Evolutionary conservation across 2,329 filamentous ascomycete species (phyloP).

Genomic region (Hypoxylon sp.): DNA sequence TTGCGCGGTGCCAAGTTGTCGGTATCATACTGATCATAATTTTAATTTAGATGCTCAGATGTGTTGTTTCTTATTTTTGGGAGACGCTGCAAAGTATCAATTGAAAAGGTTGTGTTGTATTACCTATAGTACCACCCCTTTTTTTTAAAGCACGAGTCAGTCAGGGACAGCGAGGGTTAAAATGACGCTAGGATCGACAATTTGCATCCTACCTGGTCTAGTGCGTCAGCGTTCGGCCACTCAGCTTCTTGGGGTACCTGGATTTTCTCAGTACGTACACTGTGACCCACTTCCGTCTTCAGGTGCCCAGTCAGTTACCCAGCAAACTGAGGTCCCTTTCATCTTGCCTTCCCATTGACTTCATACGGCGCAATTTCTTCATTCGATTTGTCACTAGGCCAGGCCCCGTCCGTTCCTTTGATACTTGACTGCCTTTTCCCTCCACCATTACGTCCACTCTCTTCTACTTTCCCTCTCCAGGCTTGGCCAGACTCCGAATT

Average conservation of each 20-base stretch:
- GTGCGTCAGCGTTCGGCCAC: slow-evolving; percentile 32
- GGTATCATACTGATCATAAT: slow-evolving; percentile 27
- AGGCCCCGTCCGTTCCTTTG: slow-evolving; percentile 39
- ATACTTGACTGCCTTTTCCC: slow-evolving; percentile 44
- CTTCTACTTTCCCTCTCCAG: slow-evolving; percentile 39
- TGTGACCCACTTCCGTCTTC: slow-evolving; percentile 20
- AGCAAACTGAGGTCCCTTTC: slow-evolving; percentile 41
- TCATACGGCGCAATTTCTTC: slow-evolving; percentile 36
- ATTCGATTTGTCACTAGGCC: slow-evolving; percentile 25
- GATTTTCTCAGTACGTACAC: slow-evolving; percentile 41
- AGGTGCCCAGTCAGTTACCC: slow-evolving; percentile 27
- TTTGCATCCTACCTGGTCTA: slow-evolving; percentile 32
- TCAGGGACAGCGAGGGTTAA: slow-evolving; percentile 25
- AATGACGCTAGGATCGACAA: slow-evolving; percentile 47
- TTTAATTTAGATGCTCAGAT: slow-evolving; percentile 19
- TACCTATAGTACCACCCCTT: slow-evolving; percentile 32
- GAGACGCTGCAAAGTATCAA: slow-evolving; percentile 2
- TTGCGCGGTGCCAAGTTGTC: slow-evolving; percentile 13
- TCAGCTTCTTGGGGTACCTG: slow-evolving; percentile 35
- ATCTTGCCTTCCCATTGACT: slow-evolving; percentile 34
- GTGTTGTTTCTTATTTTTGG: slow-evolving; percentile 7
- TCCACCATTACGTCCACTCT: slow-evolving; percentile 32
- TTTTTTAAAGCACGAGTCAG: slow-evolving; percentile 33
- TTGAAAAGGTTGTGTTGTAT: slow-evolving; percentile 10
- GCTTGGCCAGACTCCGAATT: slow-evolving; percentile 46